phyloP scores from a whole-genome alignment of 352 stramenopile genomes.

The Thraustotheca clavata region DNA sequence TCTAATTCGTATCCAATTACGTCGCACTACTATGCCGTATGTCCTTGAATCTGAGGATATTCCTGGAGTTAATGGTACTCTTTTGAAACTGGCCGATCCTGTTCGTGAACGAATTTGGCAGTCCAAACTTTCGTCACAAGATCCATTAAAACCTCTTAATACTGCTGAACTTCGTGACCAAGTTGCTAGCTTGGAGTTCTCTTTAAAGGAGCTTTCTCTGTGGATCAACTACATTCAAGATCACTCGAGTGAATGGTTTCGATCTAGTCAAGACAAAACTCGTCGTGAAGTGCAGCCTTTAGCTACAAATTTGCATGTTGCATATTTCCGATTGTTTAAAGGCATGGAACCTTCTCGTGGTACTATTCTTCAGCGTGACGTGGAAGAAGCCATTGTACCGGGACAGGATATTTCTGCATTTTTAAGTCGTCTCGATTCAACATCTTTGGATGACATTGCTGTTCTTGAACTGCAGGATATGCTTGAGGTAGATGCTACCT shows the following conservation, averaged over 20 bases:
- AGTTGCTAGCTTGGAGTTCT: not conserved
- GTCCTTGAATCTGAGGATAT: conserved; percentile 2
- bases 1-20: conserved; percentile 12
- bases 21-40: not conserved
- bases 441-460: conserved; percentile 11
- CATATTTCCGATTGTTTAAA: conserved; percentile 64
- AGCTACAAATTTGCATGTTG: conserved; percentile 77
- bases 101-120: conserved; percentile 4
- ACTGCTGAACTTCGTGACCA: not conserved
- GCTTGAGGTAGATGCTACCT: conserved; percentile 26
- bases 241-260: conserved; percentile 33
- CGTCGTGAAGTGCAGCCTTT: conserved; percentile 66
- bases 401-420: not conserved
- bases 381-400: conserved; percentile 1
- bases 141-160: not conserved
- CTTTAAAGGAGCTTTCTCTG: not conserved
- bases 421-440: not conserved
- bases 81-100: conserved; percentile 14
- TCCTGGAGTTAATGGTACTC: not conserved
- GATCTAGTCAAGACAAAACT: conserved; percentile 76
- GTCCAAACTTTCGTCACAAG: not conserved
- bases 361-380: conserved; percentile 4
- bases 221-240: conserved; percentile 2
- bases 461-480: conserved; percentile 7
- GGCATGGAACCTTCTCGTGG: not conserved